Evolutionary conservation across 2,329 filamentous ascomycete species (phyloP), one percentile per base, ranked within the genome.

Genomic region (Berkeleyomyces basicola): DNA sequence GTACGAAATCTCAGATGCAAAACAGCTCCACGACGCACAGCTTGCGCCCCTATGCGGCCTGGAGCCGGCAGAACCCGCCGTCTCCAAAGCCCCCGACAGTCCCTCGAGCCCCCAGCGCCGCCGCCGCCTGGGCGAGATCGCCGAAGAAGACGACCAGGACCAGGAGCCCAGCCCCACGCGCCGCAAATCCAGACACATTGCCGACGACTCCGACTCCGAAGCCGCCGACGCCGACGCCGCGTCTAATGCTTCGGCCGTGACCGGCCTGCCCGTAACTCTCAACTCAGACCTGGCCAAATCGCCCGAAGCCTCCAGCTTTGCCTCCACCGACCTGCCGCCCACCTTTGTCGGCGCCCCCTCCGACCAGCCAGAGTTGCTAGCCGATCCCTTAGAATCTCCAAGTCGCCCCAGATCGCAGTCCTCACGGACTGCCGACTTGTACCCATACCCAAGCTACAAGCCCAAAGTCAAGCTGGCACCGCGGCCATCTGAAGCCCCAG

Each of bases 401-500:
- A 71, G 74, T 51, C 77, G 78, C 62, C 67, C 77, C 67, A 81
- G 80, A 3, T 79, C 78, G 1, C 80, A 82, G 67, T 78, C 79
- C 10, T 72, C 75, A 33, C 76, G 78, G 53, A 53, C 46, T 36
- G 73, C 76, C 4, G 81, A 84, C 9, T 68, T 79, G 42, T 79
- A 78, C 69, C 74, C 77, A 10, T 80, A 81, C 66, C 71, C 73
- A 47, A 78, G 78, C 67, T 75, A 76, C 68, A 90, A 88, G 69
- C 86, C 86, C 51, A 96, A 95, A 71, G 85, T 96, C 63, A 96
- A 95, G 73, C 81, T 96, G 51, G 93, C 85, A 1, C 92, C 93
- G 7, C 82, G 92, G 55, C 90, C 90, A 36, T 92, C 90, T 2
- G 71, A 84, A 49, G 85, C 90, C 66, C 76, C 80, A 47, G 76